These are phyloP conservation scores for Phialophora verrucosa DNA, from an alignment of 2,329 filamentous ascomycete species.

Conservation along the genomic window DNA sequence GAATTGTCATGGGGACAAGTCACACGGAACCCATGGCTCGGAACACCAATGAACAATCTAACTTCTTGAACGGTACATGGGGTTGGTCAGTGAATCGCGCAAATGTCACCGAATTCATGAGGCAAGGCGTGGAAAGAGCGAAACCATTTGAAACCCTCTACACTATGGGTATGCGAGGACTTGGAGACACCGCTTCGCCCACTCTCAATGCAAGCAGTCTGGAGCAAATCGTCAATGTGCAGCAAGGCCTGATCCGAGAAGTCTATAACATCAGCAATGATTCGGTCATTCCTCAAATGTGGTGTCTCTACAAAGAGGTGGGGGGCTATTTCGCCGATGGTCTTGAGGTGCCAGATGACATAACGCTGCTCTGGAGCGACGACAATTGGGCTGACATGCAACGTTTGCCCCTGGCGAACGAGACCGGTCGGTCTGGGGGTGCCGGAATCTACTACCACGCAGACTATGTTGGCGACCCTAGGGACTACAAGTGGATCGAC, in stretches of 20 bases:
- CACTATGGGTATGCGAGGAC: conserved; percentile 72
- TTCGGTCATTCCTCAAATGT: conserved; percentile 67
- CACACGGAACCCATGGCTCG: conserved; percentile 75
- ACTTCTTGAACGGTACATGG: conserved; percentile 63
- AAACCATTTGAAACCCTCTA: conserved; percentile 70
- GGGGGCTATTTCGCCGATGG: conserved; percentile 71
- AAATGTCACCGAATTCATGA: conserved; percentile 71
- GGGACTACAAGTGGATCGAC: conserved; percentile 69
- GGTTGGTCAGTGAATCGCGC: conserved; percentile 72
- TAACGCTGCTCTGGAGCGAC: conserved; percentile 72
- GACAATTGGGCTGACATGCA: conserved; percentile 73
- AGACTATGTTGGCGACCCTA: conserved; percentile 66
- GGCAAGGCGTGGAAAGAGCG: conserved; percentile 68
- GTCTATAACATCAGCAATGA: conserved; percentile 60
- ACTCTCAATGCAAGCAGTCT: conserved; percentile 61
- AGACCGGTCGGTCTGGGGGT: conserved; percentile 65
- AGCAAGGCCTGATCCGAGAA: conserved; percentile 63
- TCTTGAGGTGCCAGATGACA: conserved; percentile 66
- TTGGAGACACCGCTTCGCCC: conserved; percentile 64
- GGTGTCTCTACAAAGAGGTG: conserved; percentile 77
- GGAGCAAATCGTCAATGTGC: conserved; percentile 64
- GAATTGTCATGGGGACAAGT: conserved; percentile 73
- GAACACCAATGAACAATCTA: conserved; percentile 52
- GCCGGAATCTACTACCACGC: conserved; percentile 68
- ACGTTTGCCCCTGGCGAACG: conserved; percentile 64